Evolutionary conservation across 1,284 basidiomycete species (phyloP).

Genomic region (Rhodotorula mucilaginosa): DNA sequence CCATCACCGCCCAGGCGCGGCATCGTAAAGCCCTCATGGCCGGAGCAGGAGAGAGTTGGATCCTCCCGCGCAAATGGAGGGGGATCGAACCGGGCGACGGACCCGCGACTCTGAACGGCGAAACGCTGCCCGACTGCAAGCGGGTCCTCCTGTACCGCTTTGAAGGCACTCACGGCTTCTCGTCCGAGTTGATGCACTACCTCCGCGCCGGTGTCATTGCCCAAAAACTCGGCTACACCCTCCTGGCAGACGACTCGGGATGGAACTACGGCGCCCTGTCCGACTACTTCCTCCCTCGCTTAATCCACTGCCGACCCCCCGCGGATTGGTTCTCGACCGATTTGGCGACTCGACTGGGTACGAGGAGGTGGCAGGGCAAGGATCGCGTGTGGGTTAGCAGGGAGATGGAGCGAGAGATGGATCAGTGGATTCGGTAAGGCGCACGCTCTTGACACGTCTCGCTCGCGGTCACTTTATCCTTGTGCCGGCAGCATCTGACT

Average conservation of each 20-base stretch:
- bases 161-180: conserved; percentile 27
- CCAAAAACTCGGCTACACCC: conserved; percentile 35
- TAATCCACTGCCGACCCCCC: conserved; percentile 35
- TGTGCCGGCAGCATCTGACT: background rate
- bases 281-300: conserved; percentile 35
- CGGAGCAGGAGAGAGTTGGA: conserved; percentile 25
- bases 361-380: conserved; percentile 25
- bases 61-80: conserved; percentile 36
- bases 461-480: background rate
- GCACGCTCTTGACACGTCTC: too few species aligned
- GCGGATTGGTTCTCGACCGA: conserved; percentile 32
- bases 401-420: conserved; percentile 13
- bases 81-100: conserved; percentile 11
- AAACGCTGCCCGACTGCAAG: conserved; percentile 32
- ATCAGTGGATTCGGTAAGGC: conserved; percentile 32
- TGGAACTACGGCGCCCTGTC: conserved; percentile 37
- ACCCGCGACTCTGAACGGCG: conserved; percentile 11
- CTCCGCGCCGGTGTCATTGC: conserved; percentile 29
- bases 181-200: conserved; percentile 30
- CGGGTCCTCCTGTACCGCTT: conserved; percentile 38
- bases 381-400: conserved; percentile 33
- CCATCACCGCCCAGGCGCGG: background rate
- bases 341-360: conserved; percentile 16
- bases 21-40: conserved; percentile 15
- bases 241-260: conserved; percentile 32